These are phyloP conservation scores for Citrus medica DNA, from an alignment of 345 rosid genomes.

Conservation along the genomic window DNA sequence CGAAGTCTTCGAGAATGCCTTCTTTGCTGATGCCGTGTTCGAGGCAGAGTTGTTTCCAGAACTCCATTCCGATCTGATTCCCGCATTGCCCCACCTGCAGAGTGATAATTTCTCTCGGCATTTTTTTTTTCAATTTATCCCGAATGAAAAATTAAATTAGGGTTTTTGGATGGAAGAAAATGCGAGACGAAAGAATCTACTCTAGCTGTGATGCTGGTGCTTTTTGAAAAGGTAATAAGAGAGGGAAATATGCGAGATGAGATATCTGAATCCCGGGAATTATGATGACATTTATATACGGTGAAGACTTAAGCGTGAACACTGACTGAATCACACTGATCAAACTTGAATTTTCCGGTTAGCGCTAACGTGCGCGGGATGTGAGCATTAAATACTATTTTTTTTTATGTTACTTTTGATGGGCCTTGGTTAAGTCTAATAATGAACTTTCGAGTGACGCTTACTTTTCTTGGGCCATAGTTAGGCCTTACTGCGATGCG, in stretches of 20 bases:
- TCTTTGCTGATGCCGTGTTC: slow-evolving; percentile 98
- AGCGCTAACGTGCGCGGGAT: neutral
- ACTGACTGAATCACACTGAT: neutral
- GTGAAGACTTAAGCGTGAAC: no score
- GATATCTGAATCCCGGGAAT: neutral
- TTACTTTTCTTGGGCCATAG: neutral
- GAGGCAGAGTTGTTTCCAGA: slow-evolving; percentile 99
- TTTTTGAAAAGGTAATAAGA: neutral
- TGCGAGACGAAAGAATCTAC: neutral
- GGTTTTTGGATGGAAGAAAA: slow-evolving; percentile 24
- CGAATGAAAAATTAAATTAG: slow-evolving; percentile 20
- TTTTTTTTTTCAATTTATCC: slow-evolving; percentile 10
- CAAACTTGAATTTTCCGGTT: neutral
- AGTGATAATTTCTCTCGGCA: slow-evolving; percentile 96
- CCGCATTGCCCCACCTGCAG: slow-evolving; percentile 99
- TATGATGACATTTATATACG: neutral
- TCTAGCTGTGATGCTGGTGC: neutral
- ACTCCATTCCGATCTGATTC: slow-evolving; percentile 99
- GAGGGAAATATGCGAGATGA: neutral
- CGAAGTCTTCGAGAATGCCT: slow-evolving; percentile 98
- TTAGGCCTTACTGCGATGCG: neutral
- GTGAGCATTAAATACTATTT: neutral
- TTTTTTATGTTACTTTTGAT: no score
- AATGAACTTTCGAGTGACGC: neutral
- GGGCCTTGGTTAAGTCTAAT: neutral